Conservation (phyloP, 768 basidiomycete genomes). For the Arthromyces matolae region DNA sequence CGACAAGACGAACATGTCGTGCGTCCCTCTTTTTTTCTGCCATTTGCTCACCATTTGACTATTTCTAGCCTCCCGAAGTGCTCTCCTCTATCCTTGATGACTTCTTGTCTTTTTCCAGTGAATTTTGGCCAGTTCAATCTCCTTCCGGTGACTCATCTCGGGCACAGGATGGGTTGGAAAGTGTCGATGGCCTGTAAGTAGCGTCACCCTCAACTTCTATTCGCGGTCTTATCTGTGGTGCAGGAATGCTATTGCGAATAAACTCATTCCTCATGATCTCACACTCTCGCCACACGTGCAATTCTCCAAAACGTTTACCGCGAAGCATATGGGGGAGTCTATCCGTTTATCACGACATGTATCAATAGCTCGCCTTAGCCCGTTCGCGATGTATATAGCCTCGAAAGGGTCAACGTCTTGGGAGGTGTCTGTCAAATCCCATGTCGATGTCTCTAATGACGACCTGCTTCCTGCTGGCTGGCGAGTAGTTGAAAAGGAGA, state of each 20-base stretch:
- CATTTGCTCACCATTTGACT: slow-evolving; percentile 18
- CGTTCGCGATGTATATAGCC: slow-evolving; percentile 63
- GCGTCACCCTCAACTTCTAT: background rate
- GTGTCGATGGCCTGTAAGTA: slow-evolving; percentile 60
- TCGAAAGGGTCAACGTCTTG: slow-evolving; percentile 75
- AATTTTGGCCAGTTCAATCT: slow-evolving; percentile 43
- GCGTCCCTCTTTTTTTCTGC: slow-evolving; percentile 29
- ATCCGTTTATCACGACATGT: slow-evolving; percentile 63
- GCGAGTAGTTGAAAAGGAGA: slow-evolving; percentile 61
- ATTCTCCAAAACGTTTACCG: slow-evolving; percentile 53
- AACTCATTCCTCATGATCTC: slow-evolving; percentile 48
- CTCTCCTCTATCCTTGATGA: slow-evolving; percentile 52
- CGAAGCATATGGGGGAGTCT: slow-evolving; percentile 57
- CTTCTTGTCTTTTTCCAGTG: slow-evolving; percentile 47
- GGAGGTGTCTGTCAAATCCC: slow-evolving; percentile 63
- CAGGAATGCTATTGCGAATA: slow-evolving; percentile 39
- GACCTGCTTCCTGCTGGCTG: slow-evolving; percentile 66
- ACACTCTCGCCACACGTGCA: slow-evolving; percentile 44
- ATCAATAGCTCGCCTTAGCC: slow-evolving; percentile 52
- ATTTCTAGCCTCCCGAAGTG: slow-evolving; percentile 62
- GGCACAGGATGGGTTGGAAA: slow-evolving; percentile 41
- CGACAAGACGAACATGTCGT: slow-evolving; percentile 63
- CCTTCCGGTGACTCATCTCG: slow-evolving; percentile 8
- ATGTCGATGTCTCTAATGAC: slow-evolving; percentile 45
- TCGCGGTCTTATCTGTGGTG: background rate